These are phyloP conservation scores for Iris macrosiphon DNA, from an alignment of 106 monocot species.

Conservation along the genomic window DNA sequence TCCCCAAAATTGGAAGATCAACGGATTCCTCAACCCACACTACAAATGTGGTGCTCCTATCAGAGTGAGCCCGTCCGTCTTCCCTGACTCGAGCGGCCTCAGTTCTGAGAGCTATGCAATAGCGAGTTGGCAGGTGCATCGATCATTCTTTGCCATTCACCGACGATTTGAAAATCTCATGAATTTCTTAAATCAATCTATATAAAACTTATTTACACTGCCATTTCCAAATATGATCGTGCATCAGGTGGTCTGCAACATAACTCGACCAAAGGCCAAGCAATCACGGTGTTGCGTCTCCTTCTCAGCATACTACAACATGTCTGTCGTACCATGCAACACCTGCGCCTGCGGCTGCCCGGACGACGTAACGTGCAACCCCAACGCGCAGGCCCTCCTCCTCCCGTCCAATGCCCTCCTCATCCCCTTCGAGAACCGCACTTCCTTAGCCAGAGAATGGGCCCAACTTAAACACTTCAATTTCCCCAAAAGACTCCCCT, in stretches of 20 bases:
- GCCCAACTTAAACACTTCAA: conserved; percentile 48
- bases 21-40: conserved; percentile 58
- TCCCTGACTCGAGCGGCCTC: conserved; percentile 79
- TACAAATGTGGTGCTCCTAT: conserved; percentile 75
- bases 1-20: conserved; percentile 76
- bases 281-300: conserved; percentile 77
- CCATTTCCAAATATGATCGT: no score
- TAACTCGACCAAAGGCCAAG: conserved; percentile 44
- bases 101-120: conserved; percentile 49
- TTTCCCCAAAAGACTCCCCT: conserved; percentile 28
- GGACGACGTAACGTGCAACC: conserved; percentile 31
- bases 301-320: conserved; percentile 96
- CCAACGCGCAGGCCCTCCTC: conserved; percentile 39
- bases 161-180: no score
- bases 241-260: conserved; percentile 75
- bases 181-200: no score
- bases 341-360: conserved; percentile 94
- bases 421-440: conserved; percentile 59
- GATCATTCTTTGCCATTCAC: no score
- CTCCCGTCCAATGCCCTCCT: conserved; percentile 76
- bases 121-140: conserved; percentile 60
- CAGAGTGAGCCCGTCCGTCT: conserved; percentile 63
- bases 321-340: conserved; percentile 73
- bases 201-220: no score
- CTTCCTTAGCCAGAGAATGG: conserved; percentile 62